Conservation (phyloP, 2,329 filamentous ascomycete species). For the Paraconiothyrium sp. region DNA sequence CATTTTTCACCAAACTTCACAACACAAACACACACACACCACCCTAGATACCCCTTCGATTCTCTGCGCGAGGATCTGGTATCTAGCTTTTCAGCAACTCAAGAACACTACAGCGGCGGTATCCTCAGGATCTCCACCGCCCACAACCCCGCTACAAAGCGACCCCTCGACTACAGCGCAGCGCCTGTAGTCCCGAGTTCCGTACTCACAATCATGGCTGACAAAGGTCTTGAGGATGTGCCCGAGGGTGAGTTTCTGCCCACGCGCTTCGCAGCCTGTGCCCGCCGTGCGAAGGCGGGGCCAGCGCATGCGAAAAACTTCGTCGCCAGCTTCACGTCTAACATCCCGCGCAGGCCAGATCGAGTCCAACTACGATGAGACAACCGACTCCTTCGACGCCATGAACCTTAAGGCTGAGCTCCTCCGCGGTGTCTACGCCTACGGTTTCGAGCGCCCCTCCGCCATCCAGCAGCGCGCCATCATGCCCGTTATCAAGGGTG, state of each 20-base stretch:
- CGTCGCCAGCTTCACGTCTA: conserved; percentile 22
- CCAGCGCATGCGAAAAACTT: conserved; percentile 18
- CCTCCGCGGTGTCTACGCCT: conserved; percentile 98
- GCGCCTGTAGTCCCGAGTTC: conserved; percentile 72
- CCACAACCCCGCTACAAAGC: conserved; percentile 50
- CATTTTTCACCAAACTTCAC: conserved; percentile 33
- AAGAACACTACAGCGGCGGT: conserved; percentile 46
- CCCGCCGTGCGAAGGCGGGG: conserved; percentile 25
- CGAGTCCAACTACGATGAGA: conserved; percentile 99
- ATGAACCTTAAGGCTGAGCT: conserved; percentile 98
- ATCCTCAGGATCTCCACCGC: conserved; percentile 54
- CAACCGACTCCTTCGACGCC: conserved; percentile 97
- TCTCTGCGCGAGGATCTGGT: conserved; percentile 58
- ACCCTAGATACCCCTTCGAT: conserved; percentile 55
- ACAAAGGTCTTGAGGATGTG: conserved; percentile 97
- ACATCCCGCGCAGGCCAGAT: conserved; percentile 78
- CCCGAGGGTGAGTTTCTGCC: conserved; percentile 78
- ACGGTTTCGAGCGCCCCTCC: conserved; percentile 99
- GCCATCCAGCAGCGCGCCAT: conserved; percentile 99
- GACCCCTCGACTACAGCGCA: conserved; percentile 55
- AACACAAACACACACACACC: conserved; percentile 30
- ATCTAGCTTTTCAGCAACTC: conserved; percentile 54
- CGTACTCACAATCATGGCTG: conserved; percentile 92
- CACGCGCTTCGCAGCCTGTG: conserved; percentile 12
- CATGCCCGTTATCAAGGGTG: conserved; percentile 99